Percentiles rank a stretch among this genome's conserved stretches.
Conservation (phyloP, 768 basidiomycete species). For the Boletus vermiculosoides region DNA sequence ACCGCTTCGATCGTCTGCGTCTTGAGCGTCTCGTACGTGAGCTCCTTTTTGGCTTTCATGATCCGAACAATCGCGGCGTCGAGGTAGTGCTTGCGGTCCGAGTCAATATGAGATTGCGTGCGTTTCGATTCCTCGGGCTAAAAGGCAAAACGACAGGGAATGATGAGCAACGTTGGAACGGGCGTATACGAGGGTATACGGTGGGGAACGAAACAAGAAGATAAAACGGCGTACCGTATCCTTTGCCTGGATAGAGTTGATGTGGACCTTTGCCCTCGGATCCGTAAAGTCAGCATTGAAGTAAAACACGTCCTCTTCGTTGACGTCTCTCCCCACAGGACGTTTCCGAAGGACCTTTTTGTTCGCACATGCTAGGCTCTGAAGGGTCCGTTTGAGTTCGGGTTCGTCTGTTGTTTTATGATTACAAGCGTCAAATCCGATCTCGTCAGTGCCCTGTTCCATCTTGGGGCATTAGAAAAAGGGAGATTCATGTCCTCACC, state of each 20-base stretch:
- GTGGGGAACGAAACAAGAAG: not conserved
- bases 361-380: constrained; percentile 90
- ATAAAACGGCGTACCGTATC: constrained; percentile 62
- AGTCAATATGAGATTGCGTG: constrained; percentile 81
- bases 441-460: not conserved
- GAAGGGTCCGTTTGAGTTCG: constrained; percentile 81
- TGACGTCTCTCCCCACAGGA: constrained; percentile 75
- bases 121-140: constrained; percentile 79
- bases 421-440: too few species aligned
- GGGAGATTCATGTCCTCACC: constrained; percentile 47
- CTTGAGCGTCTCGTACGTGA: constrained; percentile 76
- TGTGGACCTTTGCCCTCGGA: constrained; percentile 75
- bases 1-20: constrained; percentile 84
- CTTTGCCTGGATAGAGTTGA: constrained; percentile 94
- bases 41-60: constrained; percentile 91
- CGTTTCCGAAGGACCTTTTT: constrained; percentile 83
- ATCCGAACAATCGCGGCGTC: constrained; percentile 96
- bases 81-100: constrained; percentile 80
- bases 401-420: constrained; percentile 48
- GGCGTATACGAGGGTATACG: not conserved
- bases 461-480: too few species aligned
- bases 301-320: constrained; percentile 70
- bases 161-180: not conserved
- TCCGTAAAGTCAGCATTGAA: constrained; percentile 86
- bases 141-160: not conserved